Conservation (phyloP, 192 early-diverging fungal species). For the Backusella psychrophila region DNA sequence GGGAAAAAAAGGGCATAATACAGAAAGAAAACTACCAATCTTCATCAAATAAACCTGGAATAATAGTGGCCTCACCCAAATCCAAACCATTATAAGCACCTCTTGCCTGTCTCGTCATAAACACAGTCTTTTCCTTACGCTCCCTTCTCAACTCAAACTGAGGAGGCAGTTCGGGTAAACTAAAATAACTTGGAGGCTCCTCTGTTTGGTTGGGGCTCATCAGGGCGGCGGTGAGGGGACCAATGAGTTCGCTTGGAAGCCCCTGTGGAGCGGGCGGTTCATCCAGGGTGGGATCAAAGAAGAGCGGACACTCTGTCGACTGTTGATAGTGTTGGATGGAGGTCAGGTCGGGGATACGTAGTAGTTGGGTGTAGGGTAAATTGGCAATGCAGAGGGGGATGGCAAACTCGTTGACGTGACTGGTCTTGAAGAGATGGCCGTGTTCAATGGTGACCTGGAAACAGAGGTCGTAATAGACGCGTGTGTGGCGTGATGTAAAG, state of each 20-base stretch:
- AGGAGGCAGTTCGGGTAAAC: neutral
- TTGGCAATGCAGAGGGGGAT: conserved; percentile 42
- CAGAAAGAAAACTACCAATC: neutral
- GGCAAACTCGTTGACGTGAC: conserved; percentile 31
- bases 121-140: neutral
- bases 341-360: conserved; percentile 32
- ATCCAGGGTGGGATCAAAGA: conserved; percentile 38
- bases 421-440: conserved; percentile 36
- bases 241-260: neutral
- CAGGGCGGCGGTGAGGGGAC: conserved; percentile 1
- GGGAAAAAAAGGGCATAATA: neutral
- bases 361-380: conserved; percentile 34
- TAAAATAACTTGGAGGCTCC: conserved; percentile 17
- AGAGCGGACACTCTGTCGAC: conserved; percentile 24
- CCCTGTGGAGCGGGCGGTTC: conserved; percentile 25
- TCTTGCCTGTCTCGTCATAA: neutral
- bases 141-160: conserved; percentile 23
- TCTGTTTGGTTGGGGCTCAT: conserved; percentile 9
- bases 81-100: neutral
- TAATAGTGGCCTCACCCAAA: conserved; percentile 8
- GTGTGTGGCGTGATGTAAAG: conserved; percentile 37
- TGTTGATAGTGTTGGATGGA: conserved; percentile 24
- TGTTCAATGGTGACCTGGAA: conserved; percentile 29
- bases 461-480: conserved; percentile 40
- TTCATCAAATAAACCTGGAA: conserved; percentile 22